Percentiles rank a stretch among this genome's conserved stretches.
These are phyloP conservation scores for Coelastrella sp. DNA, from an alignment of 139 green algal species.

Conservation along the genomic window DNA sequence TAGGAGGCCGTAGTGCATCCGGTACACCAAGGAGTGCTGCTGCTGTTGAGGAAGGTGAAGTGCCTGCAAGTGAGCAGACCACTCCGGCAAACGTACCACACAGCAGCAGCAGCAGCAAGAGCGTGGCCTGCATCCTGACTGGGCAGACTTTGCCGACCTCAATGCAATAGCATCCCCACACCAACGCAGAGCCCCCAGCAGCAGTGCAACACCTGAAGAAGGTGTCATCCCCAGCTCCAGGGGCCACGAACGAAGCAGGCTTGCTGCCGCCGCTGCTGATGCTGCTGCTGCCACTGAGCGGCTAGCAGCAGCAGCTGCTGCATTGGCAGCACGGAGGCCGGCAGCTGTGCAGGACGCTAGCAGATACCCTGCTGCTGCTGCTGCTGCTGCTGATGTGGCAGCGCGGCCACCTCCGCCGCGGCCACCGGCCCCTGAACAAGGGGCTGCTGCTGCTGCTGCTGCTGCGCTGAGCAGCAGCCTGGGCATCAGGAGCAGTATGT, in stretches of 20 bases:
- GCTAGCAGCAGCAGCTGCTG: neutral
- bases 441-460: neutral
- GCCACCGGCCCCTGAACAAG: neutral
- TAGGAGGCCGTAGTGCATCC: neutral
- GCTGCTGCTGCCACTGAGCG: no score
- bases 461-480: neutral
- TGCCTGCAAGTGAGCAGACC: neutral
- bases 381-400: neutral
- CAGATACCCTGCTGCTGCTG: neutral
- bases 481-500: neutral
- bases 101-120: slow-evolving; percentile 9
- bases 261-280: neutral
- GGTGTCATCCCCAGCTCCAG: neutral
- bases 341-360: neutral
- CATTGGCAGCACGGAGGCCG: neutral
- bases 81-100: neutral
- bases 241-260: neutral
- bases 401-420: neutral
- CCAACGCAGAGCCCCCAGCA: neutral
- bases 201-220: neutral
- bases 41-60: neutral
- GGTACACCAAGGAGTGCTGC: neutral
- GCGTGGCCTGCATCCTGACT: neutral
- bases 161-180: neutral
- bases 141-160: neutral